Percentiles rank a stretch among this genome's conserved stretches.
Evolutionary conservation across 371 early-diverging fungal species (phyloP).

Genomic region (Apophysomyces variabilis): DNA sequence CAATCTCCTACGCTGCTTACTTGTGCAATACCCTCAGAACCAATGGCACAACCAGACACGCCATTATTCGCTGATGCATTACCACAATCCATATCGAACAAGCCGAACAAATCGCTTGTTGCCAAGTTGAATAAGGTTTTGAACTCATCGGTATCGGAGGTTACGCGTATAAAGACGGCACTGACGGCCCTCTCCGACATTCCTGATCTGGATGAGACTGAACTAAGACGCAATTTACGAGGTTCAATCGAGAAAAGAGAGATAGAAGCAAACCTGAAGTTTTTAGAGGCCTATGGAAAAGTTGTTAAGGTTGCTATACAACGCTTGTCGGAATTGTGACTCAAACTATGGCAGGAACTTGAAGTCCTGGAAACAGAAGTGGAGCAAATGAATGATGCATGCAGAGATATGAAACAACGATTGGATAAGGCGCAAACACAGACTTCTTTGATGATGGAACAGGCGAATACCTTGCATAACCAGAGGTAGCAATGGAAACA

Average conservation of each 20-base stretch:
- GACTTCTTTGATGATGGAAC: constrained; percentile 68
- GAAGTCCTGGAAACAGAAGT: constrained; percentile 58
- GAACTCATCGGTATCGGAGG: constrained; percentile 55
- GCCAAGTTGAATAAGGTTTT: constrained; percentile 63
- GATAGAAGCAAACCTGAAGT: constrained; percentile 63
- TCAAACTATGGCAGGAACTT: constrained; percentile 53
- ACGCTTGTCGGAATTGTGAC: constrained; percentile 8
- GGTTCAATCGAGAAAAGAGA: constrained; percentile 75
- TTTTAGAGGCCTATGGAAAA: constrained; percentile 65
- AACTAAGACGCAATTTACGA: constrained; percentile 63
- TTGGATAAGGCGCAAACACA: constrained; percentile 57
- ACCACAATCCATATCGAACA: constrained; percentile 38
- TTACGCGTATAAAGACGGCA: constrained; percentile 63
- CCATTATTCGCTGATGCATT: constrained; percentile 17
- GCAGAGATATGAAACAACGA: constrained; percentile 66
- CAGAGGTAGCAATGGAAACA: constrained; percentile 50
- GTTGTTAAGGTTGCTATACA: constrained; percentile 57
- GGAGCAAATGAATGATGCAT: constrained; percentile 59
- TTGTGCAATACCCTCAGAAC: background rate
- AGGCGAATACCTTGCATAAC: constrained; percentile 65
- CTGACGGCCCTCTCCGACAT: constrained; percentile 73
- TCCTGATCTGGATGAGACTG: constrained; percentile 61
- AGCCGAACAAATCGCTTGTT: constrained; percentile 53
- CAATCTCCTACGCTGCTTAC: background rate
- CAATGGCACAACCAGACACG: background rate